Evolutionary conservation across 768 basidiomycete genomes (phyloP).

Genomic region (Mycena indigotica): DNA sequence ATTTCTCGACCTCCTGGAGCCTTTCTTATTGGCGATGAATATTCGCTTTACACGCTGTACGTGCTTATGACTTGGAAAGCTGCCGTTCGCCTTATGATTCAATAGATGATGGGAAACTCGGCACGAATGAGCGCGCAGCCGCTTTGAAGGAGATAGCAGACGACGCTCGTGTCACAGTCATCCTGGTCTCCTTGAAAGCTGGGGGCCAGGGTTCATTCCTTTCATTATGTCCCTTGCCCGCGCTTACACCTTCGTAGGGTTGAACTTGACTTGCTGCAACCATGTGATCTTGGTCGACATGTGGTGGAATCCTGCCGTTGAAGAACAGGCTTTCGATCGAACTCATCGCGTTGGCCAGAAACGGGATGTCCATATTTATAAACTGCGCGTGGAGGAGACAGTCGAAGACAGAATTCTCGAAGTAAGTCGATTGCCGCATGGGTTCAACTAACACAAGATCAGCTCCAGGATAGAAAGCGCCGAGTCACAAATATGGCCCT

Average conservation of each 20-base stretch:
- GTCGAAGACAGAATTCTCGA: slow-evolving; percentile 85
- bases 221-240: slow-evolving; percentile 5
- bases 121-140: slow-evolving; percentile 69
- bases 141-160: slow-evolving; percentile 72
- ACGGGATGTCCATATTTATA: slow-evolving; percentile 84
- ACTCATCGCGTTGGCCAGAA: slow-evolving; percentile 90
- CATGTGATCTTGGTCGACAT: slow-evolving; percentile 91
- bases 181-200: slow-evolving; percentile 95
- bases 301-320: slow-evolving; percentile 93
- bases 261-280: slow-evolving; percentile 92
- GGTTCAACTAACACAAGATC: too few relatives aligned
- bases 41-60: slow-evolving; percentile 84
- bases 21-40: slow-evolving; percentile 69
- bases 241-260: slow-evolving; percentile 47
- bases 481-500: slow-evolving; percentile 80
- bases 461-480: slow-evolving; percentile 91
- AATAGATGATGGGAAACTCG: slow-evolving; percentile 88
- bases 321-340: slow-evolving; percentile 94
- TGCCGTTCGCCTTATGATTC: slow-evolving; percentile 1
- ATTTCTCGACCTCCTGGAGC: slow-evolving; percentile 84
- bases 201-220: slow-evolving; percentile 73
- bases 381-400: slow-evolving; percentile 82
- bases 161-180: slow-evolving; percentile 66
- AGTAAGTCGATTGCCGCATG: too few relatives aligned
- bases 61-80: slow-evolving; percentile 33